Evolutionary conservation across 805 yeast species (phyloP), one percentile per base, ranked within the genome.

Genomic region (Candida dendrica): DNA sequence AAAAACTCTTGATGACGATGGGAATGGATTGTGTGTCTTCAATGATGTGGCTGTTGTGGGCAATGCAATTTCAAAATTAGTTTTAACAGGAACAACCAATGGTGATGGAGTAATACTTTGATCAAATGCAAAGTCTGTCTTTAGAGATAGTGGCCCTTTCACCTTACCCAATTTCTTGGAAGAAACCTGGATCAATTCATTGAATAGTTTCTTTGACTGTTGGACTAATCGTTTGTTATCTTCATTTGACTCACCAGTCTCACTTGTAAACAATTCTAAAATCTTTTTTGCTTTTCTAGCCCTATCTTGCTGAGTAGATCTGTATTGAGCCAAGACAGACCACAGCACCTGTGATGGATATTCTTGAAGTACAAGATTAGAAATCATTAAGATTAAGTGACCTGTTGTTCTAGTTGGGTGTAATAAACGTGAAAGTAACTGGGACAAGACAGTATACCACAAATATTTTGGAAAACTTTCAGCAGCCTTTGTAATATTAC

Each of bases 301-400:
- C 49, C 87, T 65, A 14, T 67, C 70, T 11, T 60, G 47, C 20
- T 71, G 69, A 2, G 64, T 66, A 0, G 95, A 86, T 42, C 81
- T 79, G 4, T 72, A 65, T 48, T 86, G 81, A 0, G 91, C 81
- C 33, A 84, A 66, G 1, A 86, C 77, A 10, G 83, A 77, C 95
- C 97, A 93, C n/a, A 93, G 65, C 17, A 90, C 78, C 46, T 87
- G 91, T 15, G 77, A 74, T 0, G 97, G 96, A 57, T 88, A 93
- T 19, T 74, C 68, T 26, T 64, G 62, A 0, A 83, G 69, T 11
- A 91, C 70, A 13, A 68, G 63, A 13, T 74, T 64, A 10, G 90
- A 65, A 18, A 91, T 75, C n/a, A 66, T 61, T 40, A 73, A 60
- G 14, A 93, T 68, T 17, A 80, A 61, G 2, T 69, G 71, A 24